Evolutionary conservation across 495 filamentous ascomycete genomes (phyloP), one percentile per base, ranked within the genome.

Genomic region (Xylaria curta): DNA sequence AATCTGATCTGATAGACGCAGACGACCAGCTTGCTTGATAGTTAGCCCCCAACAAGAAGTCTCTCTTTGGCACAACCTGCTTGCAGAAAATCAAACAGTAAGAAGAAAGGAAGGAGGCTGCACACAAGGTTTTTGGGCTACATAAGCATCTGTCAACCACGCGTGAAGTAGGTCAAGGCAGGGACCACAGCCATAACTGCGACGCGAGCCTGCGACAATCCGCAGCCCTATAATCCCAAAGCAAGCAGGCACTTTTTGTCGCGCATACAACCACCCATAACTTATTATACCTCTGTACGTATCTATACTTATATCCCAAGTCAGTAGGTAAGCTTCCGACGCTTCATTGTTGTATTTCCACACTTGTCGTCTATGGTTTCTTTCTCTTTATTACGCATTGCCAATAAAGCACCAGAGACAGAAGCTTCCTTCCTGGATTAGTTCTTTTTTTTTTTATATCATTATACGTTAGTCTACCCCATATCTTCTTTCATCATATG

Each of bases 81-180:
- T 36, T 65, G 47, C 69, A 49, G 13, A 66, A 26, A 66, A 24
- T 26, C 61, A 66, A 24, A 40, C 61, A 36, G 69, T 47, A 66
- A 46, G 49, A 21, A 38, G 36, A 36, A 36, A 38, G 33, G 7
- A 36, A 49, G 59, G 69, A 44, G 42, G 69, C 51, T 64, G 69
- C 69, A 71, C 69, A 40, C 69, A 40, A 60, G 63, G 49, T 51
- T 66, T 49, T 46, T 7, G 4, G 10, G 19, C 46, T 66, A 59
- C 69, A 72, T 59, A 58, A 51, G 40, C 69, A 28, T 49, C 69
- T 71, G 49, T 60, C 63, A 64, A 65, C 38, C 68, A 64, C 68
- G 68, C 59, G 59, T 66, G 44, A 51, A 44, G 13, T 31, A 65
- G 53, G 54, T 17, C 21, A 56, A 64, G 36, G 59, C 44, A 59